phyloP scores from a whole-genome alignment of 768 basidiomycete species.

The Hygrophorus russula region DNA sequence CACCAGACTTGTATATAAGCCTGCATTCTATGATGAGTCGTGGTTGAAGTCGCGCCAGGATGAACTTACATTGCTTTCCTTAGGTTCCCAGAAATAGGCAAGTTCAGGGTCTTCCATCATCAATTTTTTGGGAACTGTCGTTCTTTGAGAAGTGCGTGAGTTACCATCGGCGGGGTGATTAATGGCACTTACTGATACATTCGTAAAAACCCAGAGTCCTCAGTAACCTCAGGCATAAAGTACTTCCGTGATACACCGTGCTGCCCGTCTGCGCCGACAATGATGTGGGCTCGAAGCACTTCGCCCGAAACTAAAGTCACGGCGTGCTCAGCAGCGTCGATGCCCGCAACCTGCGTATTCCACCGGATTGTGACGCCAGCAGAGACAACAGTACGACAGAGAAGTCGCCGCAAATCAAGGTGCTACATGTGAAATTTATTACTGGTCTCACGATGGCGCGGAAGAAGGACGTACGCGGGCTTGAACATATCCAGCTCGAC shows the following conservation, averaged over 20 bases:
- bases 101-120: constrained; percentile 32
- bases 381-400: constrained; percentile 32
- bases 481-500: constrained; percentile 25
- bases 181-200: constrained; percentile 30
- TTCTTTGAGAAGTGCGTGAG: constrained; percentile 14
- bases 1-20: constrained; percentile 23
- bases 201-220: not conserved
- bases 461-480: constrained; percentile 25
- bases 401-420: constrained; percentile 35
- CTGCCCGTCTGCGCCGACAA: constrained; percentile 47
- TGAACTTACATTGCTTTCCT: not conserved
- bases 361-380: constrained; percentile 33
- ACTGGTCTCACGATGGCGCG: not conserved
- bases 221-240: constrained; percentile 11
- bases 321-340: constrained; percentile 17
- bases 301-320: constrained; percentile 30
- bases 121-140: constrained; percentile 25
- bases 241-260: constrained; percentile 25
- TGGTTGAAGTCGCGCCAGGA: not conserved
- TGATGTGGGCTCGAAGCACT: constrained; percentile 33
- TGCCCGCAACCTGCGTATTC: constrained; percentile 17
- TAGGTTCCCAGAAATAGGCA: constrained; percentile 16
- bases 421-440: constrained; percentile 23
- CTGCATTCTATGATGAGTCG: constrained; percentile 10
- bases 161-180: not conserved